Base-by-base conservation (phyloP, 2,329 filamentous ascomycete species). In the Penicillium sp. region DNA sequence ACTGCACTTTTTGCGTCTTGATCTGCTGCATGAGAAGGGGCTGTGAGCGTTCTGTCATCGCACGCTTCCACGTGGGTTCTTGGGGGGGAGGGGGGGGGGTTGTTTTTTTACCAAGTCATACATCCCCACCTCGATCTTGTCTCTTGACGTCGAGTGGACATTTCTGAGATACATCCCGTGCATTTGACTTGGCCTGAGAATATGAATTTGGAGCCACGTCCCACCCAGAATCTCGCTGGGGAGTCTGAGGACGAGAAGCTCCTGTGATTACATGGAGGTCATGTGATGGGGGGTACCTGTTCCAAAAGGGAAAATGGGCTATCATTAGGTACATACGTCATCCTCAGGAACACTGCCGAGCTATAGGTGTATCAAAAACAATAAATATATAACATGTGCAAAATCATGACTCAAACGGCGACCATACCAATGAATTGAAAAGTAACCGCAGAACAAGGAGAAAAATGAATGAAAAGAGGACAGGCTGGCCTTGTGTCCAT, bases 101-200 rank as follows among this genome's bases (percentile, higher is more conserved):
- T 19, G 19, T 19, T 22, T 8, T 11, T 33, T 54, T 54, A 59
- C 57, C 57, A 62, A 43, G 54, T 57, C 54, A 59, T 43, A 35
- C 57, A 62, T 13, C 60, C 60, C 57, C 60, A 59, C 59, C 57
- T 57, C 16, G 60, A 62, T 33, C 60, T 57, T 14, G 48, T 62
- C 11, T 57, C 60, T 28, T 59, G 57, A 3, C 60, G 46, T 37
- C 46, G 45, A 6, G 46, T 33, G 11, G 37, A 30, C 40, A 46
- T 49, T 13, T 33, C 26, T 7, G 25, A 28, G 46, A 48, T 48
- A 13, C 28, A 42, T 42, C 38, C 38, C 19, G 38, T 6, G 37
- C 37, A 19, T 42, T 42, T 22, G 22, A 22, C 38, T 16, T n/a
- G 22, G n/a, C 38, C 10, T 42, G n/a, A 42, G 38, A 22, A 43